Evolutionary conservation across 768 basidiomycete genomes (phyloP), one percentile per base, ranked within the genome.

Genomic region (Lepiota brunneoincarnata): DNA sequence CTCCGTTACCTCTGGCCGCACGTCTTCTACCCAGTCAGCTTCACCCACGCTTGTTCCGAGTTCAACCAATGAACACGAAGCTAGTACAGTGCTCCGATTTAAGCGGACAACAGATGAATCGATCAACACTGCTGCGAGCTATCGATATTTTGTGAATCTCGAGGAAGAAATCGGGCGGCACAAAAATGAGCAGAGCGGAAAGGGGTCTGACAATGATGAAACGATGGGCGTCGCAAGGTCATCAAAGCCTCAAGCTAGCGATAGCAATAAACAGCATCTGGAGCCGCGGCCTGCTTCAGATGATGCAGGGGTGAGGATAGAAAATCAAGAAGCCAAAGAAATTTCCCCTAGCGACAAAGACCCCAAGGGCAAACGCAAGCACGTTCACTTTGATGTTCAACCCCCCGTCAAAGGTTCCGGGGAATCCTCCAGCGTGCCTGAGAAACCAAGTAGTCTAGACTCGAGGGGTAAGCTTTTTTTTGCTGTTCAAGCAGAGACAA

Each of bases 381-480:
- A 54, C 65, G 86, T 91, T 26, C 88, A 86, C 7, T 91, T 91
- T 61, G 80, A 90, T 58, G 79, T 86, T 45, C 72, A 84, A 63
- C 79, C 83, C 21, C 72, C 77, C n/a, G 77, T 78, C 56, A 67
- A 66, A 23, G 68, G 76, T 53, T 61, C 69, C 23, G 20, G 23
- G 34, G 36, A 24, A 7, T n/a, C 39, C 24, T 20, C 28, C 4
- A 54, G 18, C 14, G 42, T 41, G 18, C 21, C 38, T 21, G 35
- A 47, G 38, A 44, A 39, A 35, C 14, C 45, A 18, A 48, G 14
- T 21, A 48, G 61, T 36, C 56, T 69, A 31, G 71, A 68, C 46
- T 64, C 69, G 23, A 76, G 80, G 72, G 84, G 84, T 82, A 58
- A 55, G 71, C 67, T 54, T 58, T 49, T 58, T 49, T 49, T 50